A percentile compares a stretch with the other conserved stretches of the same genome.
phyloP scores from a whole-genome alignment of 1,284 basidiomycete species.

The Trametes versicolor region DNA sequence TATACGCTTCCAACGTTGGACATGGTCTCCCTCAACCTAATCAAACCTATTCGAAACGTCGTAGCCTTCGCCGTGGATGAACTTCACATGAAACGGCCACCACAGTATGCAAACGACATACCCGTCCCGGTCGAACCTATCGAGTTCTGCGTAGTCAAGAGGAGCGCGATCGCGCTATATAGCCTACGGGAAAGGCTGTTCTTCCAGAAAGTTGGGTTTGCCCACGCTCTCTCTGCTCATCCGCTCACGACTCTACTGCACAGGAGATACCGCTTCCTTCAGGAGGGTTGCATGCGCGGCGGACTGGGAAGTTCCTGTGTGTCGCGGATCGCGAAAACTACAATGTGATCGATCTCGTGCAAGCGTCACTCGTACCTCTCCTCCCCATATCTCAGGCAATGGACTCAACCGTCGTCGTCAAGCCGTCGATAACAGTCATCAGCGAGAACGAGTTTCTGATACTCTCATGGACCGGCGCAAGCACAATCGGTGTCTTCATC shows the following conservation, averaged over 20 bases:
- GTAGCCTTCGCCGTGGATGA: constrained; percentile 85
- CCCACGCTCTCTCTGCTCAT: neutral
- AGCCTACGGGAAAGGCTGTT: constrained; percentile 68
- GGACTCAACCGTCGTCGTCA: constrained; percentile 55
- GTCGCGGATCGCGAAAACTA: constrained; percentile 79
- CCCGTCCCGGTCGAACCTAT: constrained; percentile 61
- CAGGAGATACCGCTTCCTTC: constrained; percentile 86
- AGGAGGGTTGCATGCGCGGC: constrained; percentile 68
- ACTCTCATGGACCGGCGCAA: constrained; percentile 79
- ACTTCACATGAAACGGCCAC: constrained; percentile 68
- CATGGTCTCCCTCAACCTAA: constrained; percentile 62
- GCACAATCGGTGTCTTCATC: constrained; percentile 86
- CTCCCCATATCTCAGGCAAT: constrained; percentile 80
- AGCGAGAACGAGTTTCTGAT: constrained; percentile 83
- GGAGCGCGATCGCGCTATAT: constrained; percentile 74
- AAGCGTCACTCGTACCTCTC: constrained; percentile 72
- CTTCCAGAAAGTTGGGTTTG: constrained; percentile 63
- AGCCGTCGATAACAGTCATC: constrained; percentile 81
- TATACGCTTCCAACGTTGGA: constrained; percentile 85
- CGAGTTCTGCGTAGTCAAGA: constrained; percentile 83
- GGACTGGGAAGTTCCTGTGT: constrained; percentile 75
- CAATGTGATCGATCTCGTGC: constrained; percentile 80
- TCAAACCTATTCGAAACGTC: constrained; percentile 84
- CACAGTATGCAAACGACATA: constrained; percentile 52
- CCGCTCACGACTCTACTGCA: neutral